These are phyloP conservation scores for Striga asiatica DNA, from an alignment of 257 asterid species.

Conservation along the genomic window DNA sequence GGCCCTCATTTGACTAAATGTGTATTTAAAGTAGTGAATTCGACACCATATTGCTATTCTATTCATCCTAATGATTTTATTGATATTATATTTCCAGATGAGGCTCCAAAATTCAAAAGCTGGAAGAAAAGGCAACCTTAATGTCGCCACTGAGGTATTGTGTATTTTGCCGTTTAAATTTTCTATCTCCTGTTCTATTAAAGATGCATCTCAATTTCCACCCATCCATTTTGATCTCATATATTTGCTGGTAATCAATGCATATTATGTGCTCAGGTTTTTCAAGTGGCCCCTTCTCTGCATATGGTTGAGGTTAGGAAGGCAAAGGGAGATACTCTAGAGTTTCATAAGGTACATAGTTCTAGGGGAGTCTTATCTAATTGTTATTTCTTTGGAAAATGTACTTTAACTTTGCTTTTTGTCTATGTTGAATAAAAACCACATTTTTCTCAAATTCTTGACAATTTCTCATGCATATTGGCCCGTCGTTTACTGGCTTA, in stretches of 20 bases:
- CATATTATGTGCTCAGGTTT: conserved; percentile 30
- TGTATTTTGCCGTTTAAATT: background rate
- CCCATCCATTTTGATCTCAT: too few relatives aligned
- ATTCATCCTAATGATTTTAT: background rate
- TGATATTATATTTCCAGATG: conserved; percentile 37
- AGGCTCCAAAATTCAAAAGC: conserved; percentile 88
- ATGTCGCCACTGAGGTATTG: conserved; percentile 77
- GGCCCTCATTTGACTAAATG: too few relatives aligned
- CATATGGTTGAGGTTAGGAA: conserved; percentile 75
- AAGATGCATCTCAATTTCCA: background rate
- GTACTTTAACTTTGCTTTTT: background rate
- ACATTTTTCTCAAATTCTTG: background rate
- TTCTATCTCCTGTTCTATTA: background rate
- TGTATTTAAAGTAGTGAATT: background rate
- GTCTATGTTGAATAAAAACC: background rate
- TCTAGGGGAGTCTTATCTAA: background rate
- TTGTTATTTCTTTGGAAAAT: background rate
- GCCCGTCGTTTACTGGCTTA: background rate
- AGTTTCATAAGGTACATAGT: conserved; percentile 62
- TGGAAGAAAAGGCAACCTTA: conserved; percentile 96
- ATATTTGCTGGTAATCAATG: background rate
- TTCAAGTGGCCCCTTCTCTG: conserved; percentile 69
- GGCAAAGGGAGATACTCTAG: conserved; percentile 74
- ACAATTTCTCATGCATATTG: background rate
- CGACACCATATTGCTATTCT: background rate